These are phyloP conservation scores for Acacia crassicarpa DNA, from an alignment of 306 rosid species.

Conservation along the genomic window DNA sequence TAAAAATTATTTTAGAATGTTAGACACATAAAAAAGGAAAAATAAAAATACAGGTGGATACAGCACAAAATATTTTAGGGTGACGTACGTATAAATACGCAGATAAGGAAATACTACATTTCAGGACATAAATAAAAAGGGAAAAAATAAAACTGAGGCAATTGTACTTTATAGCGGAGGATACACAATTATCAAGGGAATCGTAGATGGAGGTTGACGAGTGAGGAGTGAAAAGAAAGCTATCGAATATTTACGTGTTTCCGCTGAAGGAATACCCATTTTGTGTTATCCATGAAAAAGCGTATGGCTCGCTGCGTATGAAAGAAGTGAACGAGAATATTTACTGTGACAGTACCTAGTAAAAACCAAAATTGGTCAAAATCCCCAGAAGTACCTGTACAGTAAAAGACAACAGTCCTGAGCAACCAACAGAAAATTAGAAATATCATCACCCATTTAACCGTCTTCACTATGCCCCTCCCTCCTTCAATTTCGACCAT, in stretches of 20 bases:
- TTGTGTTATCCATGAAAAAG: neutral
- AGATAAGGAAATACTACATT: no score
- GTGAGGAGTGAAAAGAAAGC: neutral
- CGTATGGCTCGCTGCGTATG: neutral
- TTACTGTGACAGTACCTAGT: neutral
- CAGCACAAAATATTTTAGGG: no score
- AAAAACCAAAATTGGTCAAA: slow-evolving; percentile 24
- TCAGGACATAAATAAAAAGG: no score
- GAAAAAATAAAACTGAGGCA: neutral
- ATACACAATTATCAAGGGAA: neutral
- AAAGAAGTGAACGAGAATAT: neutral
- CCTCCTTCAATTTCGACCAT: neutral
- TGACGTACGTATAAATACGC: no score
- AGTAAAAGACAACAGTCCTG: neutral
- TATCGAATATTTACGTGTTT: neutral
- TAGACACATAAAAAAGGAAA: no score
- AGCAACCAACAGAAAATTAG: neutral
- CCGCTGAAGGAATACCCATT: neutral
- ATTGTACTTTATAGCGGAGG: neutral
- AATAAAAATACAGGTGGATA: no score
- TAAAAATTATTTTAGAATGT: no score
- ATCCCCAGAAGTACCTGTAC: slow-evolving; percentile 14
- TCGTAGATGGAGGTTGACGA: neutral
- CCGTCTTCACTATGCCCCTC: neutral
- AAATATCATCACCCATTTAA: neutral